phyloP scores from a whole-genome alignment of 2,329 filamentous ascomycete species.

The Fusarium sterilihyphosum region DNA sequence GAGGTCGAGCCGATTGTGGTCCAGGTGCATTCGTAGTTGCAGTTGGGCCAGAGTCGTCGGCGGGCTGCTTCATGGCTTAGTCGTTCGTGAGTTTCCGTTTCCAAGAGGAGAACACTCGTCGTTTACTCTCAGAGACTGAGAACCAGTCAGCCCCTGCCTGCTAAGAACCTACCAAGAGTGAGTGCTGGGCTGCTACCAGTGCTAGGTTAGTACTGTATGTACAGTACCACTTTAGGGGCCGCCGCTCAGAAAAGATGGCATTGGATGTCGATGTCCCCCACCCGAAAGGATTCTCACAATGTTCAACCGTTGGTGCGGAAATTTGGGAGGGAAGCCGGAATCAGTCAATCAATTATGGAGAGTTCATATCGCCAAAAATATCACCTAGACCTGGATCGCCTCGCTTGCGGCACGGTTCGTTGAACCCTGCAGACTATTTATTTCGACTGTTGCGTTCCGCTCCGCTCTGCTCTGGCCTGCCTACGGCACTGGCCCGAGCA shows the following conservation, averaged over 20 bases:
- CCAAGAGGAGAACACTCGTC: slow-evolving; percentile 27
- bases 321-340: not conserved
- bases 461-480: not conserved
- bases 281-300: slow-evolving; percentile 1
- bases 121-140: slow-evolving; percentile 21
- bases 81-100: slow-evolving; percentile 13
- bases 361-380: slow-evolving; percentile 5
- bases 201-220: not conserved
- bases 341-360: slow-evolving; percentile 14
- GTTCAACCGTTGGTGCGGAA: slow-evolving; percentile 7
- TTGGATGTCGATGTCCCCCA: slow-evolving; percentile 10
- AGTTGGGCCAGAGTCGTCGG: slow-evolving; percentile 16
- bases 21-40: not conserved
- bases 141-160: slow-evolving; percentile 28
- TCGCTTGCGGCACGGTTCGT: slow-evolving; percentile 25
- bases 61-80: slow-evolving; percentile 31
- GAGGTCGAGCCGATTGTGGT: slow-evolving; percentile 19
- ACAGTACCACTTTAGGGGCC: slow-evolving; percentile 2
- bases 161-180: not conserved
- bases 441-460: not conserved
- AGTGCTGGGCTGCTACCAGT: not conserved
- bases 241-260: slow-evolving; percentile 3
- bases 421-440: slow-evolving; percentile 9
- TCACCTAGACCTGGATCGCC: not conserved
- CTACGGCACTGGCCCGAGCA: not conserved